phyloP scores from a whole-genome alignment of 768 basidiomycete genomes.

The Aureoboletus auriporus region DNA sequence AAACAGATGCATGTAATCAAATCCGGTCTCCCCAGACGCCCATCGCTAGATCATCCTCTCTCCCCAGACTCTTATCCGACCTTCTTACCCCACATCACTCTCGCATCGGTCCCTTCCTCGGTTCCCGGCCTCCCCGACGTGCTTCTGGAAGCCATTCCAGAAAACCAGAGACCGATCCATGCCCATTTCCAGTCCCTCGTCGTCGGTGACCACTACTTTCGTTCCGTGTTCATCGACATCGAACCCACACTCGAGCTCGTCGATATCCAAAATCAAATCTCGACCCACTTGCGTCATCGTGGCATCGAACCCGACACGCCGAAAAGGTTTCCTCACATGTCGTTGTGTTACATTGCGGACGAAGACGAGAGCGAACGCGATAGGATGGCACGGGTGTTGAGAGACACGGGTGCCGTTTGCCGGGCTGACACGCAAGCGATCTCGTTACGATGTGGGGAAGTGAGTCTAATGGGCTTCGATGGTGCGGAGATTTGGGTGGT shows the following conservation, averaged over 20 bases:
- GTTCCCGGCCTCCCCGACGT: conserved; percentile 4
- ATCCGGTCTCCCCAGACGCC: conserved; percentile 43
- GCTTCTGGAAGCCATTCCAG: conserved; percentile 40
- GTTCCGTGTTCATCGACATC: conserved; percentile 62
- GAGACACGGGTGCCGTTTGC: conserved; percentile 32
- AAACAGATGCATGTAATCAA: conserved; percentile 41
- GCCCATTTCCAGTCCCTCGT: conserved; percentile 52
- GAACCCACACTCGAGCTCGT: conserved; percentile 41
- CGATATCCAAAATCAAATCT: conserved; percentile 46
- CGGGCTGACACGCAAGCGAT: conserved; percentile 23
- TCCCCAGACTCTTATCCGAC: conserved; percentile 49
- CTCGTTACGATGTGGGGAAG: conserved; percentile 20
- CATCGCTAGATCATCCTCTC: conserved; percentile 11
- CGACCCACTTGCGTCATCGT: conserved; percentile 30
- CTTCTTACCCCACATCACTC: conserved; percentile 71
- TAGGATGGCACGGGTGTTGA: conserved; percentile 42
- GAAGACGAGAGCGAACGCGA: conserved; percentile 56
- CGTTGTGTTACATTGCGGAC: conserved; percentile 69
- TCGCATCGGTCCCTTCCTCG: conserved; percentile 40
- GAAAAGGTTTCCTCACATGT: conserved; percentile 60
- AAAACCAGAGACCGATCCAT: conserved; percentile 31
- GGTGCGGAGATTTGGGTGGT: conserved; percentile 55
- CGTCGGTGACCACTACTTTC: conserved; percentile 61
- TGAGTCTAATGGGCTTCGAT: conserved; percentile 40
- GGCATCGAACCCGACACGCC: conserved; percentile 47